Percentiles rank a stretch among this genome's conserved stretches.
phyloP scores from a whole-genome alignment of 352 stramenopile species.

The Pythium phragmiticola region DNA sequence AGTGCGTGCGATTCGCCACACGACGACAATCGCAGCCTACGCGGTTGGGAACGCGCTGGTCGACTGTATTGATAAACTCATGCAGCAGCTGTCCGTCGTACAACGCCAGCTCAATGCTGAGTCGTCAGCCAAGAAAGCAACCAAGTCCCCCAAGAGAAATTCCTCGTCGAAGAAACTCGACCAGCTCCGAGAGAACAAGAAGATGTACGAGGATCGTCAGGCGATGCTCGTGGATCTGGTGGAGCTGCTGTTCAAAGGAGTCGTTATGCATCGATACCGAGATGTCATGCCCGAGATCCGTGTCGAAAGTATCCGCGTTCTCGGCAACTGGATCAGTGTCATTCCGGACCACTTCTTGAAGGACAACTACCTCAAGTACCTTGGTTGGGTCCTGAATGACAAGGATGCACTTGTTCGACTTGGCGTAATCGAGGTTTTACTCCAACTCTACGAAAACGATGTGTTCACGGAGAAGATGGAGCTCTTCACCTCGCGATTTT shows the following conservation, averaged over 20 bases:
- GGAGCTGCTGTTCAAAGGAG: conserved; percentile 67
- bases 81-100: conserved; percentile 62
- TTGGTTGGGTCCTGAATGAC: conserved; percentile 94
- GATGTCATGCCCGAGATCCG: conserved; percentile 94
- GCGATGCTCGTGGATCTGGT: conserved; percentile 60
- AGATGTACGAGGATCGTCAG: conserved; percentile 58
- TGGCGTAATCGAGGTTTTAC: conserved; percentile 80
- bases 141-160: conserved; percentile 20
- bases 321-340: conserved; percentile 83
- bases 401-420: conserved; percentile 84
- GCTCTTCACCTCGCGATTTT: conserved; percentile 77
- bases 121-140: conserved; percentile 20
- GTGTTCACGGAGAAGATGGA: conserved; percentile 61
- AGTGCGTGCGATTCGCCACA: conserved; percentile 81
- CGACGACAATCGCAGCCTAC: conserved; percentile 66
- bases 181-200: conserved; percentile 66
- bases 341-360: conserved; percentile 91
- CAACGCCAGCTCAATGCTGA: conserved; percentile 74
- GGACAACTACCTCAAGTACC: conserved; percentile 95
- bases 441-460: conserved; percentile 81
- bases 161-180: conserved; percentile 47
- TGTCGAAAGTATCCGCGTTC: conserved; percentile 67
- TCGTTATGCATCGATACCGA: conserved; percentile 84
- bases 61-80: conserved; percentile 43
- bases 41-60: conserved; percentile 68